Evolutionary conservation across 208 protist species (phyloP).

Genomic region (Leishmania guyanensis): DNA sequence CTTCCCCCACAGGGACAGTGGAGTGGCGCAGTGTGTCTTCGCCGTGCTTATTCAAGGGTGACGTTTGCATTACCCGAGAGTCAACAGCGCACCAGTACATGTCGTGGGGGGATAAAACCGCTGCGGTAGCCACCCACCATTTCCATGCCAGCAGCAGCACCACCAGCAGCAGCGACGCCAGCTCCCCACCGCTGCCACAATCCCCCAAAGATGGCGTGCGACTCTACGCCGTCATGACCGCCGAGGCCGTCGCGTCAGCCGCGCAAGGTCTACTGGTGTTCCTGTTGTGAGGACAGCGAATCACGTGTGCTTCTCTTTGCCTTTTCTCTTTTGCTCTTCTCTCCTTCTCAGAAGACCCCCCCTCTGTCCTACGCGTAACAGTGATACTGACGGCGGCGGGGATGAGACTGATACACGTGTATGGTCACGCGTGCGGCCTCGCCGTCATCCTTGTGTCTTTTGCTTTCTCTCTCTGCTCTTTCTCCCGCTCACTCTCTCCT

Average conservation of each 20-base stretch:
- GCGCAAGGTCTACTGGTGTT: slow-evolving; percentile 28
- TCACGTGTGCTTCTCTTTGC: not conserved
- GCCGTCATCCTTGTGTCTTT: not conserved
- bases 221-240: slow-evolving; percentile 11
- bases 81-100: not conserved
- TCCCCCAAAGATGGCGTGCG: not conserved
- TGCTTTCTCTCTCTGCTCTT: not conserved
- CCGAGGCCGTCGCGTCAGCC: slow-evolving; percentile 28
- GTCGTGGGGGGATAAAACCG: not conserved
- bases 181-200: not conserved
- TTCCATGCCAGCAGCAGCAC: not conserved
- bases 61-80: not conserved
- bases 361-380: not conserved
- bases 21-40: slow-evolving; percentile 17
- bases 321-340: not conserved
- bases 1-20: no score
- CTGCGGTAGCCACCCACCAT: not conserved
- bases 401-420: not conserved
- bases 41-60: slow-evolving; percentile 10
- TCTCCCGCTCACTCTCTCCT: not conserved
- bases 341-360: not conserved
- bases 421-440: not conserved
- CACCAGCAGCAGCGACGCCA: slow-evolving; percentile 5
- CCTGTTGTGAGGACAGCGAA: slow-evolving; percentile 7
- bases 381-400: not conserved